These are phyloP conservation scores for Berberis thunbergii DNA, from an alignment of 164 flowering plant genomes.

Conservation along the genomic window DNA sequence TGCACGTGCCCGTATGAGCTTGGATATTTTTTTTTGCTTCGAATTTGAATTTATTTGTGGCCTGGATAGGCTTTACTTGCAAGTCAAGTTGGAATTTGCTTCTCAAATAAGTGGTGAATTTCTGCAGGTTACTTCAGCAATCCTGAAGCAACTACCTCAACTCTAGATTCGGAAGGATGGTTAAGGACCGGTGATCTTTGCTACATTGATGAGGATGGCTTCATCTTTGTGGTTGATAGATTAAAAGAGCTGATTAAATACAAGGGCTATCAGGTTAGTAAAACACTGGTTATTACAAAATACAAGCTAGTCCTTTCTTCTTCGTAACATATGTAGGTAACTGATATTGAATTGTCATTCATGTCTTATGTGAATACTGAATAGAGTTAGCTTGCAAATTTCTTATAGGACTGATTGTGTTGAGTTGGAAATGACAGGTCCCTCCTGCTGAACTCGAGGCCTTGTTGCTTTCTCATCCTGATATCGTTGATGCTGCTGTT, in stretches of 20 bases:
- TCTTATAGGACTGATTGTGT: too few relatives aligned
- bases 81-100: too few relatives aligned
- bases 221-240: constrained; percentile 28
- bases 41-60: too few relatives aligned
- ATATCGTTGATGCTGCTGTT: constrained; percentile 3
- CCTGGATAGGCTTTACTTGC: too few relatives aligned
- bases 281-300: neutral
- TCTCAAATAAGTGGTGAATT: too few relatives aligned
- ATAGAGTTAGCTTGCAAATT: too few relatives aligned
- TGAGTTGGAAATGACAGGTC: neutral
- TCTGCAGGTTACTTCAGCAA: constrained; percentile 18
- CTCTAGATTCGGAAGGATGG: constrained; percentile 76
- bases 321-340: too few relatives aligned
- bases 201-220: constrained; percentile 80
- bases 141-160: constrained; percentile 58
- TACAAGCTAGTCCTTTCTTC: too few relatives aligned
- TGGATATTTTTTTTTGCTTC: too few relatives aligned
- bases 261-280: constrained; percentile 82
- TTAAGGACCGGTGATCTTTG: constrained; percentile 82
- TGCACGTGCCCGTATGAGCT: too few relatives aligned
- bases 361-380: too few relatives aligned
- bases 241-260: constrained; percentile 72
- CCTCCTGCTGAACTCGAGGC: constrained; percentile 2
- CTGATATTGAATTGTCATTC: too few relatives aligned
- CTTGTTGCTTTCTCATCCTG: neutral